Evolutionary conservation across 768 basidiomycete genomes (phyloP).

Genomic region (Leccinum obscurum): DNA sequence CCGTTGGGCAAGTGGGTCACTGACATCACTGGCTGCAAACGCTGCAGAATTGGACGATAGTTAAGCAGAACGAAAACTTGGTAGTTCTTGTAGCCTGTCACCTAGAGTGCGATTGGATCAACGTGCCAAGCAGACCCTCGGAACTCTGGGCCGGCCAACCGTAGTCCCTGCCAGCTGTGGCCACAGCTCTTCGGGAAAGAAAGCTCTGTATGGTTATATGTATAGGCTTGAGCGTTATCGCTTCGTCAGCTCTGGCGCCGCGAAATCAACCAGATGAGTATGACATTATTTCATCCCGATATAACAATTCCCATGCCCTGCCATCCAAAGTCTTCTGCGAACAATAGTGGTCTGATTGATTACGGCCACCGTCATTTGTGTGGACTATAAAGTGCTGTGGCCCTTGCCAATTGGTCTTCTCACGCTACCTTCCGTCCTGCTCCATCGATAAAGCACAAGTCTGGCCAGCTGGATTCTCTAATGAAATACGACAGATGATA

Average conservation of each 20-base stretch:
- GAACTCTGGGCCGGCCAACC: neutral
- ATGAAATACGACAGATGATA: slow-evolving; percentile 16
- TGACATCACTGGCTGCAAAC: neutral
- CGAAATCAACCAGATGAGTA: neutral
- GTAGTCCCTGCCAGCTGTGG: neutral
- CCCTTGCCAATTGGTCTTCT: slow-evolving; percentile 10
- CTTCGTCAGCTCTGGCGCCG: neutral
- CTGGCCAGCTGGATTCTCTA: slow-evolving; percentile 10
- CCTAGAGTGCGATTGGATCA: neutral
- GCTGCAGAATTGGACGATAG: neutral
- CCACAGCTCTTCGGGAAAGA: slow-evolving; percentile 2
- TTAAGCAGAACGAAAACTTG: neutral
- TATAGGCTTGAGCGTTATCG: neutral
- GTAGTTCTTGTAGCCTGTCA: neutral
- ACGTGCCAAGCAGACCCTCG: neutral
- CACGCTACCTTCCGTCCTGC: slow-evolving; percentile 18
- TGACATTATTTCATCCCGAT: neutral
- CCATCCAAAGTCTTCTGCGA: neutral
- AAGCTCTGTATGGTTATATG: slow-evolving; percentile 4
- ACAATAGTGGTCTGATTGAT: slow-evolving; percentile 10
- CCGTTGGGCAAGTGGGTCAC: neutral
- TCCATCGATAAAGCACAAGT: slow-evolving; percentile 11
- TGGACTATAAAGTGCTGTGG: slow-evolving; percentile 17
- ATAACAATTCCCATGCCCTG: neutral
- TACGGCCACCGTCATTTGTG: slow-evolving; percentile 7